Evolutionary conservation across 2,329 filamentous ascomycete species (phyloP).

Genomic region (Thermomyces lanuginosus): DNA sequence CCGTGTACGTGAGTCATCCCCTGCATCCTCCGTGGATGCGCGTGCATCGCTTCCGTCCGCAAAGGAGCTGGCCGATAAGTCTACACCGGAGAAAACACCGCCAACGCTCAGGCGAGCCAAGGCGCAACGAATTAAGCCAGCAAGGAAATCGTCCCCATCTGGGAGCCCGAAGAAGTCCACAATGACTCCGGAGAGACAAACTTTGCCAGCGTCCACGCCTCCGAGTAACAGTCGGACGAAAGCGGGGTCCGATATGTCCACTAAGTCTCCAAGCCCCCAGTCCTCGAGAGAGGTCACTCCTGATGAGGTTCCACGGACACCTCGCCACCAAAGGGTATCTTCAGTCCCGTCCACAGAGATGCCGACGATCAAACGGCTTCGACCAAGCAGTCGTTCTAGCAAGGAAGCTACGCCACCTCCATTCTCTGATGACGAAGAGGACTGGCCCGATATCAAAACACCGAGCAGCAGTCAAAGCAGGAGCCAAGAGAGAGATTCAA

Average conservation of each 20-base stretch:
- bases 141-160: conserved; percentile 15
- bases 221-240: too few species aligned
- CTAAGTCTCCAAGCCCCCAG: conserved; percentile 9
- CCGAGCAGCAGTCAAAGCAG: conserved; percentile 13
- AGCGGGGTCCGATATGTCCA: too few species aligned
- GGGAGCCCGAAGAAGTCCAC: conserved; percentile 11
- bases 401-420: conserved; percentile 3
- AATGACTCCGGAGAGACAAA: conserved; percentile 11
- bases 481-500: conserved; percentile 18
- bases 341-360: conserved; percentile 31
- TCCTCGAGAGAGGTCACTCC: conserved; percentile 12
- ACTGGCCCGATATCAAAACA: conserved; percentile 13
- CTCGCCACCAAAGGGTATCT: conserved; percentile 24
- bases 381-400: conserved; percentile 20
- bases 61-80: conserved; percentile 9
- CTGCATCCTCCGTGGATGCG: conserved; percentile 15
- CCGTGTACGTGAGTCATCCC: too few species aligned
- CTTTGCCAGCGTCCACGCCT: too few species aligned
- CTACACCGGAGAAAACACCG: conserved; percentile 14
- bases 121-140: too few species aligned
- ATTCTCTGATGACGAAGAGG: conserved; percentile 12
- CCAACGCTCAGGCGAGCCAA: conserved; percentile 24
- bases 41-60: conserved; percentile 17
- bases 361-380: conserved; percentile 28
- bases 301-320: conserved; percentile 14